Conservation (phyloP, 495 filamentous ascomycete genomes). For the Acidiella bohemica region DNA sequence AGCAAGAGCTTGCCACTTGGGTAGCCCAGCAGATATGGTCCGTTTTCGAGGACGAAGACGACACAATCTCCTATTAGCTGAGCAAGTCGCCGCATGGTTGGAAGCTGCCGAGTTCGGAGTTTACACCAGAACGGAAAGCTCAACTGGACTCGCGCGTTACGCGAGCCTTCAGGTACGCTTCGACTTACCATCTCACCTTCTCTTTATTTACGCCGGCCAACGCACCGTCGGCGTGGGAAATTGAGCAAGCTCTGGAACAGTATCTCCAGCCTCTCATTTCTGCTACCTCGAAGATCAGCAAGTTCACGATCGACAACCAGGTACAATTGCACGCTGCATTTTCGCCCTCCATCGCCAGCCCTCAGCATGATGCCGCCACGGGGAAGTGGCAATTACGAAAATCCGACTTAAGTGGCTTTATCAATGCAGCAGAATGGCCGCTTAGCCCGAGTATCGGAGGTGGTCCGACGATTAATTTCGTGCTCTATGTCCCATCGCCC, state of each 20-base stretch:
- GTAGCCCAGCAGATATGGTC: too few species aligned
- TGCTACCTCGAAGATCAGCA: conserved; percentile 67
- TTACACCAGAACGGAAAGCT: too few species aligned
- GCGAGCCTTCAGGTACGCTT: conserved; percentile 79
- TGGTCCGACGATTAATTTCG: conserved; percentile 89
- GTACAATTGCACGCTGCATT: conserved; percentile 81
- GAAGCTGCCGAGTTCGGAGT: too few species aligned
- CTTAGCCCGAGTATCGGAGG: conserved; percentile 84
- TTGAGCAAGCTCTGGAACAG: conserved; percentile 66
- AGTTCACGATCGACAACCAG: conserved; percentile 94
- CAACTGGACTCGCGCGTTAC: too few species aligned
- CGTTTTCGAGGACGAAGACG: too few species aligned
- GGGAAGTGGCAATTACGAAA: conserved; percentile 58
- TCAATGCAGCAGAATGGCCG: conserved; percentile 97
- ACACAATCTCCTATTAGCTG: too few species aligned
- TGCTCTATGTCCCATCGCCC: conserved; percentile 62
- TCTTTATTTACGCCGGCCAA: conserved; percentile 76
- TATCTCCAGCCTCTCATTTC: conserved; percentile 72
- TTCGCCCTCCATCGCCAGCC: conserved; percentile 56
- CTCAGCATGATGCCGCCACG: conserved; percentile 38
- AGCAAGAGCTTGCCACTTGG: too few species aligned
- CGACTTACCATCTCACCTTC: conserved; percentile 92
- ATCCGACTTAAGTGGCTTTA: conserved; percentile 83
- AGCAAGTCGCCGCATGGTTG: too few species aligned
- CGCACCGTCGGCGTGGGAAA: conserved; percentile 77